A percentile compares a stretch with the other conserved stretches of the same genome.
These are phyloP conservation scores for Talaromyces atroroseus DNA, from an alignment of 2,329 filamentous ascomycete genomes.

Conservation along the genomic window DNA sequence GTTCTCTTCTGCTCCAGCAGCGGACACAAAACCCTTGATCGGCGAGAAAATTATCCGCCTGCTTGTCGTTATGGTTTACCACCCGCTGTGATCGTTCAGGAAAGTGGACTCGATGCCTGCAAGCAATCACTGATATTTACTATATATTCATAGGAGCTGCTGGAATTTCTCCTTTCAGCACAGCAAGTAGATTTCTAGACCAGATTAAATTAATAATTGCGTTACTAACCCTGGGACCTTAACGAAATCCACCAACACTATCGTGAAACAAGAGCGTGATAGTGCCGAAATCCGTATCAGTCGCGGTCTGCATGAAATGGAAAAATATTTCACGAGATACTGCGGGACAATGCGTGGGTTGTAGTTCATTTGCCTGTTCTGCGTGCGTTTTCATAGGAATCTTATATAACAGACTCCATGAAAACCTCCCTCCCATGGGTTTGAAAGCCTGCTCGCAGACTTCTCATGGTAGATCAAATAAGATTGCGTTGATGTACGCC, in stretches of 20 bases:
- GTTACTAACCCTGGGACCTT: neutral
- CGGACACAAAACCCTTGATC: constrained; percentile 3
- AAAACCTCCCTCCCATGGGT: too few species aligned
- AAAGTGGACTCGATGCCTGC: constrained; percentile 6
- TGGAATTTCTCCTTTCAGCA: neutral
- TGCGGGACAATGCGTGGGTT: constrained; percentile 66
- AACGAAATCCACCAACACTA: constrained; percentile 41
- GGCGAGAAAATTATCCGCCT: neutral
- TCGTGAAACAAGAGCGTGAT: constrained; percentile 49
- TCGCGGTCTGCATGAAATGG: constrained; percentile 26
- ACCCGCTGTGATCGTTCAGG: neutral
- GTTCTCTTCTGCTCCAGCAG: neutral
- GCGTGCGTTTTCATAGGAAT: too few species aligned
- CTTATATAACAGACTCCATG: too few species aligned
- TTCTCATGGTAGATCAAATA: too few species aligned
- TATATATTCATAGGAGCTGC: constrained; percentile 1
- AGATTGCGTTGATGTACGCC: too few species aligned
- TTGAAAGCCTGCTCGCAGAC: too few species aligned
- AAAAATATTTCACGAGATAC: constrained; percentile 36
- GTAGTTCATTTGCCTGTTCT: constrained; percentile 50
- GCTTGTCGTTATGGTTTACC: neutral
- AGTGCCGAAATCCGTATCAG: constrained; percentile 56
- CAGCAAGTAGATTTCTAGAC: constrained; percentile 4
- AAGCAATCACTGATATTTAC: constrained; percentile 7
- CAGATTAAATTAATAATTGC: neutral